phyloP scores from a whole-genome alignment of 1,284 basidiomycete species.

The Cutaneotrichosporon arboriforme region DNA sequence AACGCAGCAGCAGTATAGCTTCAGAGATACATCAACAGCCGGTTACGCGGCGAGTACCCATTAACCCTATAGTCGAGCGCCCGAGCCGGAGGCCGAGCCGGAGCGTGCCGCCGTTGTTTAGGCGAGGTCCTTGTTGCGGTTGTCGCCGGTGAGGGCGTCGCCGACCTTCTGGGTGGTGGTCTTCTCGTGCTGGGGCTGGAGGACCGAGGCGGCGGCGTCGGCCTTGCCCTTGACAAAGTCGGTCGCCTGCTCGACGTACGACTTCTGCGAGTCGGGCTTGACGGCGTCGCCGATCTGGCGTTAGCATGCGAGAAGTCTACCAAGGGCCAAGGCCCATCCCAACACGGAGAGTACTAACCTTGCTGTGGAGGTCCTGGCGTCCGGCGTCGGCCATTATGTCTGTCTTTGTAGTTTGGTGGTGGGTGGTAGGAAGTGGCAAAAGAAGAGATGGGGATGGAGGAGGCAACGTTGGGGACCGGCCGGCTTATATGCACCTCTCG shows the following conservation, averaged over 20 bases:
- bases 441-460: neutral
- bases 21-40: too few relatives aligned
- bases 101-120: too few relatives aligned
- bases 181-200: conserved; percentile 40
- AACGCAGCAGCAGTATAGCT: too few relatives aligned
- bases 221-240: conserved; percentile 39
- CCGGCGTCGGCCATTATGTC: conserved; percentile 23
- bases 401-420: neutral
- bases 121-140: conserved; percentile 17
- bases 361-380: conserved; percentile 42
- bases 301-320: too few relatives aligned
- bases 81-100: too few relatives aligned
- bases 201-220: conserved; percentile 40
- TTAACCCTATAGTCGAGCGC: too few relatives aligned
- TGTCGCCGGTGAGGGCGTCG: conserved; percentile 29
- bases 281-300: conserved; percentile 25
- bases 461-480: too few relatives aligned
- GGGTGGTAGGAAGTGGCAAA: neutral
- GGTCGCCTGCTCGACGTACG: conserved; percentile 42
- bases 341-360: conserved; percentile 26
- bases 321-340: too few relatives aligned
- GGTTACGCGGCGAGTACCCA: too few relatives aligned
- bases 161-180: conserved; percentile 45
- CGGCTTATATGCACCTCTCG: too few relatives aligned
- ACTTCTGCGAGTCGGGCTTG: conserved; percentile 47